Evolutionary conservation across 768 basidiomycete genomes (phyloP).

Genomic region (Gloeophyllum trabeum): DNA sequence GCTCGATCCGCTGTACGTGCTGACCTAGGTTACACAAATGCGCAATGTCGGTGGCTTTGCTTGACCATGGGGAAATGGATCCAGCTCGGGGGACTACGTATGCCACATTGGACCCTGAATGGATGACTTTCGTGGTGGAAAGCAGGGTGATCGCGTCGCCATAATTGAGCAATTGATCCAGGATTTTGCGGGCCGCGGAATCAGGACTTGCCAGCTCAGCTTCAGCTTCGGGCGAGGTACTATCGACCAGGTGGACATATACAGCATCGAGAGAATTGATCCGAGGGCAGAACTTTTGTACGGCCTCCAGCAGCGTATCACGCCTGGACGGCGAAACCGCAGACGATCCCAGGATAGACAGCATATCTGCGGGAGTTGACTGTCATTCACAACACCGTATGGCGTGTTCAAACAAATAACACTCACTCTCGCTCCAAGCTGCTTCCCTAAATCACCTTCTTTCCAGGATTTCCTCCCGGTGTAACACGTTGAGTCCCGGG

Average conservation of each 20-base stretch:
- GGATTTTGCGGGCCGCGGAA: conserved; percentile 36
- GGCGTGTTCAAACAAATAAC: no score
- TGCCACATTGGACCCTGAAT: conserved; percentile 29
- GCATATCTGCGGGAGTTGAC: conserved; percentile 33
- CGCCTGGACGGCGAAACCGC: conserved; percentile 64
- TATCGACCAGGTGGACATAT: conserved; percentile 79
- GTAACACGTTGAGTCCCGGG: no score
- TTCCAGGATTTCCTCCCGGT: no score
- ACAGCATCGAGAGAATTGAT: conserved; percentile 70
- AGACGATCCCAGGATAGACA: conserved; percentile 70
- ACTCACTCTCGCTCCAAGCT: no score
- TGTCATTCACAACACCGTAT: no score
- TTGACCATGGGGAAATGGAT: conserved; percentile 97
- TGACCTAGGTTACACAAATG: conserved; percentile 69
- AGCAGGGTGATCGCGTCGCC: conserved; percentile 61
- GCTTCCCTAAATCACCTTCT: no score
- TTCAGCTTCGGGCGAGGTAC: conserved; percentile 32
- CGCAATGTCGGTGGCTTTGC: conserved; percentile 96
- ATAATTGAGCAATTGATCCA: conserved; percentile 71
- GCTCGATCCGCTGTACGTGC: conserved; percentile 74
- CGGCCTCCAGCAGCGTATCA: conserved; percentile 45
- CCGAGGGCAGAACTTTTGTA: conserved; percentile 39
- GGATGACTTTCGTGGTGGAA: conserved; percentile 26
- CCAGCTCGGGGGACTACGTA: conserved; percentile 80
- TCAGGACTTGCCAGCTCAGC: conserved; percentile 29